Evolutionary conservation across 1,284 basidiomycete genomes (phyloP), one percentile per base, ranked within the genome.

Genomic region (Termitomyces sp.): DNA sequence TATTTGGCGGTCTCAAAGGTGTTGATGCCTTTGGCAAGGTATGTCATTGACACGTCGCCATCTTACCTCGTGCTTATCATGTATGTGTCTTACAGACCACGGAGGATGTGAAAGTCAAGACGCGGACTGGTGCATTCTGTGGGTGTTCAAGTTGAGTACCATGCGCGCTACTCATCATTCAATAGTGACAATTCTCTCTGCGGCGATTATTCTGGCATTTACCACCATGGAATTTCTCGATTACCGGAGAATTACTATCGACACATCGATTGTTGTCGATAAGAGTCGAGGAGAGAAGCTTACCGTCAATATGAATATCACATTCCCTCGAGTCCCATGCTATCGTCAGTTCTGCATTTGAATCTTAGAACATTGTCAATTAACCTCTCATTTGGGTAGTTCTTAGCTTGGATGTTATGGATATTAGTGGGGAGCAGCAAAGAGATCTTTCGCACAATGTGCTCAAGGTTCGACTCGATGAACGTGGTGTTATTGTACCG

Each of bases 1-100:
- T 91, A 59, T 78, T 89, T 64, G 79, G 78, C 50, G 79, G 77
- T 60, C 78, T 91, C 60, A 91, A 88, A 67, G 86, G 88, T 69
- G 80, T 98, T 57, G 95, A 99, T 78, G 96, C 95, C 70, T 99
- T 99, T 77, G 95, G 94, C 59, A 98, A 97, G 86, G 95, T 94
- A 65, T 63, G 75, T 62, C 50, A 50, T 53, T 35, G 50, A 49
- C 47, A 55, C 52, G 34, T 49, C 24, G 39, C 39, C 46, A 28
- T 19, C 21, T 34, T 16, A 24, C 11, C 26, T 19, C 18, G 38
- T 45, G 44, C 43, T 54, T 47, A 46, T 30, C 16, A 2, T 48
- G 16, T 51, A 28, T 46, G 60, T 50, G 54, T 48, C 33, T 38
- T 53, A 31, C 51, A 59, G 95, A 97, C 94, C 34, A 92, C 91